Evolutionary conservation across 139 green algal species (phyloP).

Genomic region (Micractinium sp.): DNA sequence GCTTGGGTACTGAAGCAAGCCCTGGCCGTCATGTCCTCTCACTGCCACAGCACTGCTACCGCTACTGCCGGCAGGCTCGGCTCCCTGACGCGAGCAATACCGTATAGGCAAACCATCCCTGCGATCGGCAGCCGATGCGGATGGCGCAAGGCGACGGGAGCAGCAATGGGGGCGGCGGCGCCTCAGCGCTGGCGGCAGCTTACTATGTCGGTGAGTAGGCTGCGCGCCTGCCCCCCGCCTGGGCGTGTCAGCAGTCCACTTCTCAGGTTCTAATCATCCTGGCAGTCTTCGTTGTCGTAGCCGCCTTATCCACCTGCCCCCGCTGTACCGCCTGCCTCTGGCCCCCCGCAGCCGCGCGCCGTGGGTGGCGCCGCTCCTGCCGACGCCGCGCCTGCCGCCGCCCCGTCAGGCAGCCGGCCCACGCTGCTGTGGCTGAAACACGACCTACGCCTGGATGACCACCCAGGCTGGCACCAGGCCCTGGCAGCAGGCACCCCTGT

Average conservation of each 20-base stretch:
- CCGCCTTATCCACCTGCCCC: too few relatives aligned
- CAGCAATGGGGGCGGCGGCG: background rate
- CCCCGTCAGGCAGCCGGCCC: background rate
- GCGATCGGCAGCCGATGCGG: background rate
- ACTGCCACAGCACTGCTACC: background rate
- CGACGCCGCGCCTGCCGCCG: background rate
- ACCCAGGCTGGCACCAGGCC: slow-evolving; percentile 69
- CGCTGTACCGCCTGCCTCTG: too few relatives aligned
- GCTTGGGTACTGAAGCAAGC: too few relatives aligned
- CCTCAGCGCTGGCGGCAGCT: background rate
- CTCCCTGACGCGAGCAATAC: background rate
- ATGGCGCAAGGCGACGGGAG: too few relatives aligned
- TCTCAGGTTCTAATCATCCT: too few relatives aligned
- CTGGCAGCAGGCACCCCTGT: slow-evolving; percentile 32
- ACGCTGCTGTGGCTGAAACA: slow-evolving; percentile 81
- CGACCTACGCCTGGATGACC: slow-evolving; percentile 84
- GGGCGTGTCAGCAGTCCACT: background rate
- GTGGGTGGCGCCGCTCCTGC: background rate
- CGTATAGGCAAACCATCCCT: background rate
- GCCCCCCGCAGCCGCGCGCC: background rate
- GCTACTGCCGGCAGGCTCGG: background rate
- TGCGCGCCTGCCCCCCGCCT: background rate
- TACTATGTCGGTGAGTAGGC: background rate
- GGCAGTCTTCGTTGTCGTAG: too few relatives aligned
- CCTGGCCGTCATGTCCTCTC: too few relatives aligned